Conservation (phyloP, 2,329 filamentous ascomycete genomes). For the Colletotrichum zoysiae region DNA sequence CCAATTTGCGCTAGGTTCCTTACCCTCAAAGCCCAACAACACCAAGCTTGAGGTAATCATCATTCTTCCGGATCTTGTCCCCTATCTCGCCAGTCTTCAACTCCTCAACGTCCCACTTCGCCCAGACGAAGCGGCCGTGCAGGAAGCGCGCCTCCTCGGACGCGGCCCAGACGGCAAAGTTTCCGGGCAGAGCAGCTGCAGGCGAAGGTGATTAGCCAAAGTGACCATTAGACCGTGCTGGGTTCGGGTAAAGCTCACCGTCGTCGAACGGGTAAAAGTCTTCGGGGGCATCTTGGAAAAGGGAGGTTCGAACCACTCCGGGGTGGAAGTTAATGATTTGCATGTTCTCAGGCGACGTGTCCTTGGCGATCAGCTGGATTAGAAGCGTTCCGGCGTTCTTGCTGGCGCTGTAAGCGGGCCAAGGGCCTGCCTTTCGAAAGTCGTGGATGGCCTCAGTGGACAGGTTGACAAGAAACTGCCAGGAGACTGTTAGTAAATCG, state of each 20-base stretch:
- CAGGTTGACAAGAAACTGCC: conserved; percentile 50
- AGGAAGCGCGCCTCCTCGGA: conserved; percentile 54
- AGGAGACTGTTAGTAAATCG: background rate
- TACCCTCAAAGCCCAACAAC: conserved; percentile 24
- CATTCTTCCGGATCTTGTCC: conserved; percentile 39
- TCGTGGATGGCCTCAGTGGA: conserved; percentile 49
- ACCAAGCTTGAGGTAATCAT: conserved; percentile 41
- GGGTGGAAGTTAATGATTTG: conserved; percentile 58
- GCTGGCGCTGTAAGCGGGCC: conserved; percentile 52
- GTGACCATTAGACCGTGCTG: background rate
- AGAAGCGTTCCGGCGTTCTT: conserved; percentile 54
- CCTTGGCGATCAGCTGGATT: conserved; percentile 55
- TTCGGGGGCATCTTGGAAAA: conserved; percentile 42
- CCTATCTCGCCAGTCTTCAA: conserved; percentile 43
- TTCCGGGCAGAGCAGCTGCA: conserved; percentile 17
- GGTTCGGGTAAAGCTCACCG: conserved; percentile 25
- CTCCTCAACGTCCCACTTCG: conserved; percentile 59
- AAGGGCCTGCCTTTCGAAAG: conserved; percentile 42
- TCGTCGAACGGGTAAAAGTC: conserved; percentile 48
- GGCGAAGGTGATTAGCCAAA: background rate
- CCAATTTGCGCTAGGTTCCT: background rate
- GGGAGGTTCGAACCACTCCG: conserved; percentile 52
- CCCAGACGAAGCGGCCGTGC: conserved; percentile 55
- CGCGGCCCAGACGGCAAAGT: conserved; percentile 56
- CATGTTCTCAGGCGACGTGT: conserved; percentile 49